Conservation (phyloP, 1,284 basidiomycete species). For the Ustilago loliicola region DNA sequence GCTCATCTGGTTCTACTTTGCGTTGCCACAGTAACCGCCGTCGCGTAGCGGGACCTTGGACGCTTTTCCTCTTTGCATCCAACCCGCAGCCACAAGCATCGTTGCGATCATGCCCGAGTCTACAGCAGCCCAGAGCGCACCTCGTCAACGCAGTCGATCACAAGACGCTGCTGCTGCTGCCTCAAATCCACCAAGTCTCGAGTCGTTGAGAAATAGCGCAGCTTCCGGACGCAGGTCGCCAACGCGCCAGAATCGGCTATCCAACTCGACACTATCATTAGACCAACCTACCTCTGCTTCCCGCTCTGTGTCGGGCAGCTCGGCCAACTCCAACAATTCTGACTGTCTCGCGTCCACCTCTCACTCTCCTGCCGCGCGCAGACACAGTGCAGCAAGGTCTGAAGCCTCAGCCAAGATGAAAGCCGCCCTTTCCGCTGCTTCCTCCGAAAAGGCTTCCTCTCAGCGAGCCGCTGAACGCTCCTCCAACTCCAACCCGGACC, state of each 20-base stretch:
- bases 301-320: slow-evolving; percentile 30
- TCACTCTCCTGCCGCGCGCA: slow-evolving; percentile 16
- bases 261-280: not conserved
- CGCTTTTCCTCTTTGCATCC: not conserved
- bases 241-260: slow-evolving; percentile 6
- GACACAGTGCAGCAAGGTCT: slow-evolving; percentile 37
- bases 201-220: not conserved
- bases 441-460: slow-evolving; percentile 27
- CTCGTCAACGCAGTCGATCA: slow-evolving; percentile 27
- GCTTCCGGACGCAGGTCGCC: slow-evolving; percentile 11
- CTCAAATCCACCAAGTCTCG: not conserved
- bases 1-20: not conserved
- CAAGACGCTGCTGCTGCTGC: slow-evolving; percentile 20
- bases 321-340: slow-evolving; percentile 7
- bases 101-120: slow-evolving; percentile 17
- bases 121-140: slow-evolving; percentile 4
- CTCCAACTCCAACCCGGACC: slow-evolving; percentile 4
- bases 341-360: slow-evolving; percentile 21
- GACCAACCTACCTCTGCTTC: slow-evolving; percentile 7
- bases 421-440: slow-evolving; percentile 47
- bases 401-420: slow-evolving; percentile 52
- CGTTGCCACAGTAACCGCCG: not conserved
- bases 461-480: slow-evolving; percentile 18
- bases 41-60: not conserved
- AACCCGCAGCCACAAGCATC: not conserved